Evolutionary conservation across 2,329 filamentous ascomycete species (phyloP), one percentile per base, ranked within the genome.

Genomic region (Cladosporium sp.): DNA sequence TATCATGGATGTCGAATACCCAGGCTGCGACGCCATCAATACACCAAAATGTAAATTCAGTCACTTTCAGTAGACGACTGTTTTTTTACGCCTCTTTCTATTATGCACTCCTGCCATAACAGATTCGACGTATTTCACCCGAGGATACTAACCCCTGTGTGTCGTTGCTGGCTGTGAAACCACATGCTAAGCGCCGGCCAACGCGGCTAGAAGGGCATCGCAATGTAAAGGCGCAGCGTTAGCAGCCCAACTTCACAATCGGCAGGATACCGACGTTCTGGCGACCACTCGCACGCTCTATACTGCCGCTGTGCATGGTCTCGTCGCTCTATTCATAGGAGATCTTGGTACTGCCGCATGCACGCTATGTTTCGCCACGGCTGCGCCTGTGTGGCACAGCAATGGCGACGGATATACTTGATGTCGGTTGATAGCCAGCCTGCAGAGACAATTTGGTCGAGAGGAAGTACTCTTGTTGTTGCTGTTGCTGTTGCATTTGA

Each of bases 141-240:
- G 17, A 9, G 17, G 15, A 10, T 39, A 9, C 13, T 39, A 9
- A 32, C 28, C 28, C 28, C 9, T 32, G 28, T 32, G 12, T 32
- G 28, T 32, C 9, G n/a, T n/a, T n/a, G n/a, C n/a, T n/a, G 28
- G 28, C 28, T 32, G 28, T 32, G 28, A 7, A 32, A 10, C 28
- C 9, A 7, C 8, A 28, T n/a, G n/a, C 17, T 45, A 54, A 54
- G 39, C 51, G 51, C 51, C 51, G 24, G 51, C 51, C 39, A 44
- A 54, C 28, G 51, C 51, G 51, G 24, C 39, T 45, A 35, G 8
- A 20, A 54, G 51, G 47, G 32, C 25, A 32, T 28, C 17, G 50
- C 48, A 22, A 37, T n/a, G 42, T 22, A 22, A 34, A 25, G 28
- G n/a, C 34, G 19, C 3, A 12, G 35, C 48, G 20, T 51, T 35